A percentile compares a stretch with the other conserved stretches of the same genome.
Evolutionary conservation across 805 yeast genomes (phyloP).

Genomic region (Danielia reshetovae): DNA sequence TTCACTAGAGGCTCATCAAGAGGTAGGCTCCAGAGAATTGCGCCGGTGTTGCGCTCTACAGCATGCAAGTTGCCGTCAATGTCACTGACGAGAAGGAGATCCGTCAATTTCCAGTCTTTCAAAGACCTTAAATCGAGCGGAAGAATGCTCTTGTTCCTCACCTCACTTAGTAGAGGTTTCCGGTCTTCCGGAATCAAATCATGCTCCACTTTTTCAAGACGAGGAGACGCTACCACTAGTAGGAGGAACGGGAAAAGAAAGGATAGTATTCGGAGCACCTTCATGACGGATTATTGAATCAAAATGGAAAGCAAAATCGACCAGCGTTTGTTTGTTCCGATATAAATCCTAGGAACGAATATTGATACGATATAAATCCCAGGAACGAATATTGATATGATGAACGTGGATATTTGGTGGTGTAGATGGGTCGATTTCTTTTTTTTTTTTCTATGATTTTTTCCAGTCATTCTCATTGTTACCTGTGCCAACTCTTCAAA

Average conservation of each 20-base stretch:
- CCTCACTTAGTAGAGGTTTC: not conserved
- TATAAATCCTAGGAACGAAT: no score
- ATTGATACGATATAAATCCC: no score
- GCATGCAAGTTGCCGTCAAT: conserved; percentile 88
- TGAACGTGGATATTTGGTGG: no score
- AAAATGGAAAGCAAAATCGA: not conserved
- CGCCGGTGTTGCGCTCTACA: conserved; percentile 69
- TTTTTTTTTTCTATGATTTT: no score
- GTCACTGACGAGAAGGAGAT: conserved; percentile 67
- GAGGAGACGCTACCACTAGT: not conserved
- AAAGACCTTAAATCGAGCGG: conserved; percentile 40
- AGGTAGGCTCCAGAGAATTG: conserved; percentile 68
- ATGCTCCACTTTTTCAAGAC: not conserved
- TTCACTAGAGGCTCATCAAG: conserved; percentile 62
- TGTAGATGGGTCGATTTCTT: no score
- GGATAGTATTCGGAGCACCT: not conserved
- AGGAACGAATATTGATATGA: no score
- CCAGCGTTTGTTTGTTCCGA: conserved; percentile 1
- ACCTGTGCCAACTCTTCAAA: no score
- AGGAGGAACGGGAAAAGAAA: not conserved
- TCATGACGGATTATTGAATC: not conserved
- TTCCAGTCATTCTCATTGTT: no score
- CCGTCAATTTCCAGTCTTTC: conserved; percentile 48
- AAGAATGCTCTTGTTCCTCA: conserved; percentile 17
- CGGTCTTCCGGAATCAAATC: not conserved